phyloP scores from a whole-genome alignment of 2,329 filamentous ascomycete genomes.

The Neurospora sp. region DNA sequence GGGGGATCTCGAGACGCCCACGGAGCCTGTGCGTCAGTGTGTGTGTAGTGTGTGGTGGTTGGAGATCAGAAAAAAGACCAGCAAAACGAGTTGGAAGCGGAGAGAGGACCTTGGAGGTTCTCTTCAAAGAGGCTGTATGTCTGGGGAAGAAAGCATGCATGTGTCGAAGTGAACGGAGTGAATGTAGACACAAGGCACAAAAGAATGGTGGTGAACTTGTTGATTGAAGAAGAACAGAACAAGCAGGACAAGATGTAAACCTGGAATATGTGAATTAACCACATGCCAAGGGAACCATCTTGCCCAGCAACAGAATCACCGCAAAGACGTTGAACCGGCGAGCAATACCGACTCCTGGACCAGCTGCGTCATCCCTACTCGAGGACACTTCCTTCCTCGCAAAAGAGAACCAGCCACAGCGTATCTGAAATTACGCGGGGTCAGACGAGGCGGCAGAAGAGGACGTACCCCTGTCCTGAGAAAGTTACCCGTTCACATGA shows the following conservation, averaged over 20 bases:
- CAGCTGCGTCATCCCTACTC: background rate
- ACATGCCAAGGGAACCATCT: background rate
- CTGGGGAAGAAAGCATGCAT: background rate
- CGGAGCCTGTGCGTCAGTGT: conserved; percentile 40
- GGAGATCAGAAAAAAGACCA: no score
- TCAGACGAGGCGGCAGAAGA: background rate
- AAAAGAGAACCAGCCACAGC: background rate
- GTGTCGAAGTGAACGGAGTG: background rate
- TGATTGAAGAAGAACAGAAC: background rate
- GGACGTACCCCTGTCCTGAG: background rate
- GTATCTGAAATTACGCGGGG: background rate
- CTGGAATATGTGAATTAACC: background rate
- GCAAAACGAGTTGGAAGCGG: no score
- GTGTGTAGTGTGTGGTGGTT: no score
- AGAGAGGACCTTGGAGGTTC: conserved; percentile 34
- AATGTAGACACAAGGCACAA: background rate
- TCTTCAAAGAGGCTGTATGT: no score
- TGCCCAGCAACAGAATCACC: background rate
- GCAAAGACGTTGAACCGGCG: background rate
- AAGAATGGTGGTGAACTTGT: background rate
- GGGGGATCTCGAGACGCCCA: conserved; percentile 85
- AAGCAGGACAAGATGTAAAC: background rate
- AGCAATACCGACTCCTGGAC: background rate
- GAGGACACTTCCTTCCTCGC: background rate
- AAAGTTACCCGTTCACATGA: background rate